Evolutionary conservation across 208 protist species (phyloP), one percentile per base, ranked within the genome.

Genomic region (Lotmaria passim): DNA sequence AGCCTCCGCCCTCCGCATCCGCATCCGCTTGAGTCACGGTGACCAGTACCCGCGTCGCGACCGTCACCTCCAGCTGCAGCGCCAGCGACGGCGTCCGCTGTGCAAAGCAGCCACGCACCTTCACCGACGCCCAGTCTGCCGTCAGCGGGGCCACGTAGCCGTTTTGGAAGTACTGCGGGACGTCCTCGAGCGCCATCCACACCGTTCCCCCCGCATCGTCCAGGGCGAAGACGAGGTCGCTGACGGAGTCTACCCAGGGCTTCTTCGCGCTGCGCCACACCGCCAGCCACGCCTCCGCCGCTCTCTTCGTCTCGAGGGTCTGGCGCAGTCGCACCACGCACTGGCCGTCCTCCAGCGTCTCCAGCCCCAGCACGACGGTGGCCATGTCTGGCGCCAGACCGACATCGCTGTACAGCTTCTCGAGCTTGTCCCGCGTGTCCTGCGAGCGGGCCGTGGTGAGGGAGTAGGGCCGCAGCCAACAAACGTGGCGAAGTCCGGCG

Each of bases 101-200:
- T 6, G 12, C 17, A 60, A 94, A 91, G 31, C 5, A 12, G 11
- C 82, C 67, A 34, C 64, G 64, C 34, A 80, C 65, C n/a, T 85
- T 73, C 60, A 87, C 64, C 31, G 73, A 69, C 19, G 58, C 60
- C 34, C 61, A 61, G 33, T 51, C 62, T 1, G 2, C 8, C 30
- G 75, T 36, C 47, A 72, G 58, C 59, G 79, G 89, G 17, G 73
- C 51, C n/a, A 86, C 55, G 43, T 57, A 77, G 52, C 85, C 89
- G 23, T 72, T 70, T 56, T 79, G 70, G 47, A 94, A 94, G 72
- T 82, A 93, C 60, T 83, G 59, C 23, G 83, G 56, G 17, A 89
- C 50, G 56, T 88, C 80, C 30, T 71, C 56, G 34, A 72, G 70
- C 36, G 75, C 82, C 89, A 94, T 94, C 84, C 85, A 94, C 46